phyloP scores from a whole-genome alignment of 768 basidiomycete genomes.

The Lentinula sp. region DNA sequence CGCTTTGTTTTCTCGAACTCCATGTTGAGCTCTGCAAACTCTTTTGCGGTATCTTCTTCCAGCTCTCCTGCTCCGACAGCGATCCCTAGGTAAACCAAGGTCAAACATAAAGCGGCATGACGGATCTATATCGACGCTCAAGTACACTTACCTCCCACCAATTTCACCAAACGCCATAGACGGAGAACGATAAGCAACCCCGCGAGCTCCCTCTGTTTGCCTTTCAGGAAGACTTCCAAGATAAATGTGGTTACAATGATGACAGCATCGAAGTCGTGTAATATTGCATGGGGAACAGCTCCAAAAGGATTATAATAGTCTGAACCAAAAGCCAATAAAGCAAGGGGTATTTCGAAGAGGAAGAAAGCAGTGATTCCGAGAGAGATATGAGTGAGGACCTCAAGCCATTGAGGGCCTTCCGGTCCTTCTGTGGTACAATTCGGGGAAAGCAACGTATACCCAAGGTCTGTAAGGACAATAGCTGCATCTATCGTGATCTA shows the following conservation, averaged over 20 bases:
- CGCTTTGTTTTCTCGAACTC: slow-evolving; percentile 38
- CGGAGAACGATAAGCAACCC: slow-evolving; percentile 68
- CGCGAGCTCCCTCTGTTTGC: slow-evolving; percentile 65
- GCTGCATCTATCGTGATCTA: slow-evolving; percentile 59
- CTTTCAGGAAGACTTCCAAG: slow-evolving; percentile 64
- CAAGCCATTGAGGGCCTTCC: slow-evolving; percentile 55
- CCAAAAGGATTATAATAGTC: slow-evolving; percentile 58
- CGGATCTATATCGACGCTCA: too few relatives aligned
- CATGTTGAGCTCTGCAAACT: slow-evolving; percentile 41
- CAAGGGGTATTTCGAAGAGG: slow-evolving; percentile 70
- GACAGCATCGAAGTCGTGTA: slow-evolving; percentile 73
- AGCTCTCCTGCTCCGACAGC: slow-evolving; percentile 72
- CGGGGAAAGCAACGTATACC: slow-evolving; percentile 54
- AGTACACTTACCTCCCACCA: slow-evolving; percentile 41
- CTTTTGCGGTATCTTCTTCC: slow-evolving; percentile 45
- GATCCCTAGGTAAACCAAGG: slow-evolving; percentile 40
- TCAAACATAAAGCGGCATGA: too few relatives aligned
- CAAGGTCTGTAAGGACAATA: slow-evolving; percentile 70
- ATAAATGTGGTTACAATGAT: slow-evolving; percentile 71
- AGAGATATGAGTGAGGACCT: slow-evolving; percentile 55
- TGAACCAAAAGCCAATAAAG: slow-evolving; percentile 61
- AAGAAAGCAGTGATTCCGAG: slow-evolving; percentile 67
- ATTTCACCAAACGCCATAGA: slow-evolving; percentile 75
- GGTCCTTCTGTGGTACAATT: slow-evolving; percentile 37
- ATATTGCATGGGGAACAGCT: slow-evolving; percentile 41